phyloP scores from a whole-genome alignment of 2,329 filamentous ascomycete genomes.

The Fusarium succisae region DNA sequence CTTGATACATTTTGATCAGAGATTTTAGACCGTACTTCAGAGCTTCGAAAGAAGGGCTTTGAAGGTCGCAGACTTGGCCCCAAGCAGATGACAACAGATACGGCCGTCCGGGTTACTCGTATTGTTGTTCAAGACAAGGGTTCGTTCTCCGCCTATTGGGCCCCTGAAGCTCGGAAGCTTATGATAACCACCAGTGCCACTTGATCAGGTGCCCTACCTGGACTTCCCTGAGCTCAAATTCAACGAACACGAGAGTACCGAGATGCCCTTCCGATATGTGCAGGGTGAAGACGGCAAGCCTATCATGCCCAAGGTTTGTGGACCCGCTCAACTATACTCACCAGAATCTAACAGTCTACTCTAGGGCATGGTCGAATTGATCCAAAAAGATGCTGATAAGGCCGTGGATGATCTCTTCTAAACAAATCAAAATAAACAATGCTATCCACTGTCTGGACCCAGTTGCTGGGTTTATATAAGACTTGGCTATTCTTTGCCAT shows the following conservation, averaged over 20 bases:
- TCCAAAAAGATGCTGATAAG: conserved; percentile 94
- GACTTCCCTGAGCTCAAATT: conserved; percentile 92
- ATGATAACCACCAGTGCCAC: conserved; percentile 64
- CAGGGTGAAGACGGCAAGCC: conserved; percentile 77
- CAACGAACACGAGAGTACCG: conserved; percentile 89
- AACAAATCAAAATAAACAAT: neutral
- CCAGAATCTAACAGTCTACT: conserved; percentile 35
- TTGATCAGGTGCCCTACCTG: conserved; percentile 82
- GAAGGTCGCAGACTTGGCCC: conserved; percentile 86
- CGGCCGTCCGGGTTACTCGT: conserved; percentile 91
- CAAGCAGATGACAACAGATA: conserved; percentile 98
- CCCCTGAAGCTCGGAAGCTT: neutral
- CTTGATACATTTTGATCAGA: conserved; percentile 18
- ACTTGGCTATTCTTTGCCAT: neutral
- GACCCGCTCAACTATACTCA: too few relatives aligned
- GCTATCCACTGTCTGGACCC: neutral
- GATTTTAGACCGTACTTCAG: conserved; percentile 86
- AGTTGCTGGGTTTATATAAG: neutral
- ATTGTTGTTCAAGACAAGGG: conserved; percentile 87
- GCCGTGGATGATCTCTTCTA: conserved; percentile 86
- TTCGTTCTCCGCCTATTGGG: conserved; percentile 52
- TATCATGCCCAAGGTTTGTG: conserved; percentile 84
- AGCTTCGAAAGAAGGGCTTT: conserved; percentile 93
- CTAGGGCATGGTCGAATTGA: conserved; percentile 93
- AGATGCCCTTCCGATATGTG: conserved; percentile 99